Evolutionary conservation across 768 basidiomycete species (phyloP), one percentile per base, ranked within the genome.

Genomic region (Rhodotorula toruloides): DNA sequence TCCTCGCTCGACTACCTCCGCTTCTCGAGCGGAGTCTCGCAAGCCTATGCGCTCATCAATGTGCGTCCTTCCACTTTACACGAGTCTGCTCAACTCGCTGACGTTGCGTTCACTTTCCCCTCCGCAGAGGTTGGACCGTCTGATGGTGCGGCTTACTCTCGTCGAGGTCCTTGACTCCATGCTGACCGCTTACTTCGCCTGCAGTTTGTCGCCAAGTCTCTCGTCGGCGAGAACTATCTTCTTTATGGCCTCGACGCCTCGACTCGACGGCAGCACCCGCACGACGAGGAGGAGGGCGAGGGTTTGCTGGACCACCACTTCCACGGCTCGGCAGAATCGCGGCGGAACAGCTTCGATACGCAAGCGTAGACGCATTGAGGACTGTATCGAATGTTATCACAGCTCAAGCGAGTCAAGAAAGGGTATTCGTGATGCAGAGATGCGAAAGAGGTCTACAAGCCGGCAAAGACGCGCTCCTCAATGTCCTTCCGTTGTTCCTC

Each of bases 401-500:
- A n/a, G n/a, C n/a, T n/a, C n/a, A n/a, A n/a, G n/a, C n/a, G n/a
- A n/a, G n/a, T n/a, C n/a, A n/a, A n/a, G n/a, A n/a, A n/a, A n/a
- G n/a, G n/a, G n/a, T n/a, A n/a, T n/a, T n/a, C n/a, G n/a, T n/a
- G n/a, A n/a, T n/a, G n/a, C n/a, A n/a, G n/a, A n/a, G n/a, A n/a
- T n/a, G n/a, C n/a, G 42, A 25, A 19, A 36, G 21, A 22, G 37
- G 22, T 37, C 37, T 48, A 75, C 47, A 72, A 37, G 14, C 63
- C 68, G 43, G 48, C 55, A 9, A 90, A 89, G 4, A 83, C 84
- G 29, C 79, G 78, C 42, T 83, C 82, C 21, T 90, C 57, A 29
- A 92, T 79, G 52, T 74, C 81, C 73, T 79, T 80, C 77, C 89
- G 87, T 77, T 91, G 87, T 31, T 58, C 78, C 58, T 79, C 79